Evolutionary conservation across 2,329 filamentous ascomycete species (phyloP).

Genomic region (Chrysosporium keratinophilum): DNA sequence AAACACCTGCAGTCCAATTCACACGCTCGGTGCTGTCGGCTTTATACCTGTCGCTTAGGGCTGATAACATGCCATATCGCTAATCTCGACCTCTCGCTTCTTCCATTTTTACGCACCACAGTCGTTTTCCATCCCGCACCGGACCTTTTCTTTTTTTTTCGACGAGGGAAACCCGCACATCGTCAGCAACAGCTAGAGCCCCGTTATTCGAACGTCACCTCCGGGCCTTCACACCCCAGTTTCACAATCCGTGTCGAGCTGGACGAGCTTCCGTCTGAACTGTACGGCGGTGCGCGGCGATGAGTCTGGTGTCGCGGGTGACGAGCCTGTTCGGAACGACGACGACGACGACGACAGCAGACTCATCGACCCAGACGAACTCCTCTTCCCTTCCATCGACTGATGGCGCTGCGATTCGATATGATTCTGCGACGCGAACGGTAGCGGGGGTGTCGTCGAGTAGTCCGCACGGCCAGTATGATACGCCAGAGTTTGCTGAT

Average conservation of each 20-base stretch:
- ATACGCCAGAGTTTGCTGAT: constrained; percentile 14
- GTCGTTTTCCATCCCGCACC: constrained; percentile 1
- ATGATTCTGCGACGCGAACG: not conserved
- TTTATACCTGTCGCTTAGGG: not conserved
- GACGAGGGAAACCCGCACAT: not conserved
- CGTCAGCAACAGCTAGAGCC: not conserved
- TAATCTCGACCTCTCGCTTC: not conserved
- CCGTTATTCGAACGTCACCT: not conserved
- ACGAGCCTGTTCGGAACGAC: constrained; percentile 43
- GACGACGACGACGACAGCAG: constrained; percentile 16
- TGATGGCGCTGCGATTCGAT: constrained; percentile 1
- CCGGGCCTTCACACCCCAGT: not conserved
- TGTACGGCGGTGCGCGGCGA: constrained; percentile 31
- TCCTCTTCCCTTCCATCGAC: constrained; percentile 25
- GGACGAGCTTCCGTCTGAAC: constrained; percentile 2
- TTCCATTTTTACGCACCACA: not conserved
- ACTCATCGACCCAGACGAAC: constrained; percentile 25
- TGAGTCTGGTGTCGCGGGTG: constrained; percentile 49
- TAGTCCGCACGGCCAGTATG: constrained; percentile 2
- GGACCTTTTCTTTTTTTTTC: not conserved
- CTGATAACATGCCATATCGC: not conserved
- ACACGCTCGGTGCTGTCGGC: constrained; percentile 1
- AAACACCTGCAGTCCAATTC: not conserved
- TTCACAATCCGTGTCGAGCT: not conserved
- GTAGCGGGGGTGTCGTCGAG: not conserved